These are phyloP conservation scores for Russula vinacea DNA, from an alignment of 768 basidiomycete genomes.

Conservation along the genomic window DNA sequence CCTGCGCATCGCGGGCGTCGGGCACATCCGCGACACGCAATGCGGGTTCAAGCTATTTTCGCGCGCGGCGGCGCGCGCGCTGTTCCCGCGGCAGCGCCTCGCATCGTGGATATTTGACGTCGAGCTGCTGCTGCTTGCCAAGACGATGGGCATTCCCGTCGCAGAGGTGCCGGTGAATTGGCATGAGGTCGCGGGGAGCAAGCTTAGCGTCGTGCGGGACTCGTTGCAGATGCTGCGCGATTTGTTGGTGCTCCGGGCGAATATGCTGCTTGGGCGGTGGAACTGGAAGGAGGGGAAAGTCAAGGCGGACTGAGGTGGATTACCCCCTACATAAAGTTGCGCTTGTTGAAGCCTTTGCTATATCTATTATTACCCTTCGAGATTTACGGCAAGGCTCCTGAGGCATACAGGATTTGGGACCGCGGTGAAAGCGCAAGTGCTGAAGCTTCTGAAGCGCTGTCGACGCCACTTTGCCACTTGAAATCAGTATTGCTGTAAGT, in stretches of 20 bases:
- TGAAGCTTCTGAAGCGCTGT: no score
- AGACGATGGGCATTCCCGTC: slow-evolving; percentile 73
- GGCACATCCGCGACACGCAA: slow-evolving; percentile 90
- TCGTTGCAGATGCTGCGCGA: slow-evolving; percentile 89
- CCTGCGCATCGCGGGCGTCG: slow-evolving; percentile 83
- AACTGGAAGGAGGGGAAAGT: not conserved
- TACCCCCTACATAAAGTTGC: not conserved
- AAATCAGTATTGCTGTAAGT: no score
- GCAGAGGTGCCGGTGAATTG: slow-evolving; percentile 85
- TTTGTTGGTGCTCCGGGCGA: slow-evolving; percentile 76
- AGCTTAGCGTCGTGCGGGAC: slow-evolving; percentile 80
- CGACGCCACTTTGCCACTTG: no score
- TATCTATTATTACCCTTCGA: not conserved
- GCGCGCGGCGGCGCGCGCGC: slow-evolving; percentile 69
- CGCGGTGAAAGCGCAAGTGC: no score
- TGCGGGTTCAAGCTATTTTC: slow-evolving; percentile 98
- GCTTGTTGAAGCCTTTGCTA: not conserved
- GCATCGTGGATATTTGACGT: slow-evolving; percentile 97
- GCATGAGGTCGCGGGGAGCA: slow-evolving; percentile 93
- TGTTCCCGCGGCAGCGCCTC: slow-evolving; percentile 86
- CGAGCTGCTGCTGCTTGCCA: slow-evolving; percentile 83
- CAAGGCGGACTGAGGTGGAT: slow-evolving; percentile 22
- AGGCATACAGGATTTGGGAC: no score
- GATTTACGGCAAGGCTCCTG: no score
- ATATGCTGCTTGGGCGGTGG: slow-evolving; percentile 80